Conservation (phyloP, 129 eudicot genomes). For the Logfia minima region DNA sequence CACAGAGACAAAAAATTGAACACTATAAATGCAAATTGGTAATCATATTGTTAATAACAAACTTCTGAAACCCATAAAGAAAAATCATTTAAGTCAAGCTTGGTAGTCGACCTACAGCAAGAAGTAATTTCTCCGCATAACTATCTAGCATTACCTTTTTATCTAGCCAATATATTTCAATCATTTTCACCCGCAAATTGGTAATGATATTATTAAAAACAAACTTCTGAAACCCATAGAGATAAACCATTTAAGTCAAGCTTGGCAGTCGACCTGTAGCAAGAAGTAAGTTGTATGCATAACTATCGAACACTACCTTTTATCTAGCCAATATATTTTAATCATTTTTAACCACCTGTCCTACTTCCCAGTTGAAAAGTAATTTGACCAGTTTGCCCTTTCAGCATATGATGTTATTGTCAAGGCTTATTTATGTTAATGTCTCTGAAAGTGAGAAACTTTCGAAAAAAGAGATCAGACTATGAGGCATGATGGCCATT, state of each 20-base stretch:
- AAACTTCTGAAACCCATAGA: neutral
- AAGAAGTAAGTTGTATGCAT: neutral
- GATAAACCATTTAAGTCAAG: slow-evolving; percentile 1
- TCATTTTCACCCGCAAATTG: neutral
- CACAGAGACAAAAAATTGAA: slow-evolving; percentile 11
- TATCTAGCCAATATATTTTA: neutral
- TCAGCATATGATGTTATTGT: slow-evolving; percentile 6
- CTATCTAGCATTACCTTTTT: neutral
- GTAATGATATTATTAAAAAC: neutral
- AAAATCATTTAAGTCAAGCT: neutral
- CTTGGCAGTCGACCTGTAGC: neutral
- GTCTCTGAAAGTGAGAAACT: slow-evolving; percentile 9
- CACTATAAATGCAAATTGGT: slow-evolving; percentile 6
- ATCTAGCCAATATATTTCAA: neutral
- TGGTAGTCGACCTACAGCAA: neutral
- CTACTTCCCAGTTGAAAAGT: neutral
- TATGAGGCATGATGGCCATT: slow-evolving; percentile 12
- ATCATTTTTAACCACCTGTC: neutral
- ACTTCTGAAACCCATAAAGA: neutral
- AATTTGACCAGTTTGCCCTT: slow-evolving; percentile 12
- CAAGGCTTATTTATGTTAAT: slow-evolving; percentile 1
- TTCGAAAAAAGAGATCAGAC: slow-evolving; percentile 10
- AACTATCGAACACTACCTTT: neutral
- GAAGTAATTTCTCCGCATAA: neutral
- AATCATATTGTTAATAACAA: neutral